Evolutionary conservation across 768 basidiomycete species (phyloP).

Genomic region (Kwoniella sp.): DNA sequence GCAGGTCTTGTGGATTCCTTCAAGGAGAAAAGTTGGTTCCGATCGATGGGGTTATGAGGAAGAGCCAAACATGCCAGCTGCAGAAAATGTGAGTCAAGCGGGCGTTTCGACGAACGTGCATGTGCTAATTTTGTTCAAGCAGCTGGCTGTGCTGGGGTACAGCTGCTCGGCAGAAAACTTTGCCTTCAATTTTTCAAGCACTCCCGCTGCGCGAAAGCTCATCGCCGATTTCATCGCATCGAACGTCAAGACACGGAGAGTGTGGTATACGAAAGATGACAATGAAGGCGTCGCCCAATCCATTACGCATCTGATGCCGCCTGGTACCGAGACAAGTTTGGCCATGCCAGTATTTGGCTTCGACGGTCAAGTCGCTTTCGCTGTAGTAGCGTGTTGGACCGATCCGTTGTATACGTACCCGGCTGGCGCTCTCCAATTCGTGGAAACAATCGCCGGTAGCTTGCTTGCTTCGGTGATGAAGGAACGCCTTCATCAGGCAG

Average conservation of each 20-base stretch:
- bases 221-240: conserved; percentile 52
- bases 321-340: conserved; percentile 46
- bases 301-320: conserved; percentile 50
- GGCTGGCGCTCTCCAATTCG: conserved; percentile 48
- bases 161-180: conserved; percentile 38
- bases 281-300: conserved; percentile 43
- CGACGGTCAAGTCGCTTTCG: conserved; percentile 51
- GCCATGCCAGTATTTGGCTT: conserved; percentile 55
- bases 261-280: conserved; percentile 54
- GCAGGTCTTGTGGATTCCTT: conserved; percentile 46
- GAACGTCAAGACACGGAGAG: conserved; percentile 49
- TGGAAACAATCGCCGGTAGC: conserved; percentile 53
- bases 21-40: conserved; percentile 22
- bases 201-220: conserved; percentile 42
- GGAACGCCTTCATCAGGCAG: conserved; percentile 39
- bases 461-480: conserved; percentile 52
- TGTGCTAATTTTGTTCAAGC: conserved; percentile 16
- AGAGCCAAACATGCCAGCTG: background rate
- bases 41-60: background rate
- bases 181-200: conserved; percentile 48
- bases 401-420: conserved; percentile 53
- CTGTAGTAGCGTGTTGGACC: conserved; percentile 51
- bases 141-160: conserved; percentile 50
- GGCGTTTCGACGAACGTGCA: background rate
- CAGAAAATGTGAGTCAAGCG: conserved; percentile 22